Evolutionary conservation across 495 filamentous ascomycete genomes (phyloP), one percentile per base, ranked within the genome.

Genomic region (Penicillium odoratum): DNA sequence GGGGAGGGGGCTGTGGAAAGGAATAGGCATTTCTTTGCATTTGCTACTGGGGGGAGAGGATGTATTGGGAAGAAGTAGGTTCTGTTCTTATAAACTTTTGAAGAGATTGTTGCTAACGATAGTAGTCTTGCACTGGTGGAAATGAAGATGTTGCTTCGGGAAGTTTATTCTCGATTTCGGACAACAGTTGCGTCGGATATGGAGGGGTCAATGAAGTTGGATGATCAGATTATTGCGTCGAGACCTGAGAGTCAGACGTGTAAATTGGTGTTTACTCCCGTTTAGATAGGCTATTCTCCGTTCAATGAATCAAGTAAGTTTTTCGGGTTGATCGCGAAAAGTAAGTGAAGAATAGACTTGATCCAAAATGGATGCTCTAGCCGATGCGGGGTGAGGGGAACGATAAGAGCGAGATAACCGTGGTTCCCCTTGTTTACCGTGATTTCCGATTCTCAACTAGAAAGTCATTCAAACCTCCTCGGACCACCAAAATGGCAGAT

Each of bases 91-190:
- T 76, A 79, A 60, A 81, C 81, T 60, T 70, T 10, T 18, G 7
- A 2, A 16, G n/a, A 10, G n/a, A n/a, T 33, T 18, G 80, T 7
- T 51, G 46, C 46, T 48, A 31, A 48, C 28, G n/a, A 33, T 30
- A 11, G 26, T 57, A 87, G 85, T 64, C 74, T 88, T 38, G 85
- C 84, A 0, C 76, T 85, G n/a, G 78, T 81, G 31, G 85, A 88
- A 64, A 88, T 88, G 84, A 88, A 85, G 69, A 74, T 76, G 9
- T 65, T 88, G 34, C 73, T 88, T 16, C 69, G 69, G 21, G 81
- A 80, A 42, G 75, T 87, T 4, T 88, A 88, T 64, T 80, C 80
- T 6, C 71, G 67, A 4, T 88, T 80, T 49, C 73, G 67, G 13
- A 86, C 85, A 2, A 62, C 71, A 0, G 77, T 83, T 6, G 79